These are phyloP conservation scores for Lophiotrema nucula DNA, from an alignment of 495 filamentous ascomycete genomes.

Conservation along the genomic window DNA sequence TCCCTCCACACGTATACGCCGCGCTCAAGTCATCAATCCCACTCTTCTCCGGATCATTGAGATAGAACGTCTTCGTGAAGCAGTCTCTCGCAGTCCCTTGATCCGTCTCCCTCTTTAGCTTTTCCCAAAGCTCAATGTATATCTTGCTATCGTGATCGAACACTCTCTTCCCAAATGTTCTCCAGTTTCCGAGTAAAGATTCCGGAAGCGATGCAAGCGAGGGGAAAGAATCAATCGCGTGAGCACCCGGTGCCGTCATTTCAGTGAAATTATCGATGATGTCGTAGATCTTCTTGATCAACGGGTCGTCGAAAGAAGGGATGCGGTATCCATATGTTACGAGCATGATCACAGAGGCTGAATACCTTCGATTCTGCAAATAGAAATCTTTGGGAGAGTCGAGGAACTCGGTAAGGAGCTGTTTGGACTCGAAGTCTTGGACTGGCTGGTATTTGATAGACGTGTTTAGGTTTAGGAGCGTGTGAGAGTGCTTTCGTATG, in stretches of 20 bases:
- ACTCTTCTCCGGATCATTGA: slow-evolving; percentile 30
- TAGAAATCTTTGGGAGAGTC: slow-evolving; percentile 34
- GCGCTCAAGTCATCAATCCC: slow-evolving; percentile 35
- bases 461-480: slow-evolving; percentile 31
- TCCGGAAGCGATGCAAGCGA: slow-evolving; percentile 26
- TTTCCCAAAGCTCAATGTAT: slow-evolving; percentile 30
- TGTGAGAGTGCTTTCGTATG: slow-evolving; percentile 37
- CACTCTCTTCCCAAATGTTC: slow-evolving; percentile 24
- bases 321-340: slow-evolving; percentile 35
- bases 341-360: slow-evolving; percentile 36
- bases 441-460: slow-evolving; percentile 33
- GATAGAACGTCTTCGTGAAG: slow-evolving; percentile 33
- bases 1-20: slow-evolving; percentile 34
- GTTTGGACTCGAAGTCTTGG: slow-evolving; percentile 40
- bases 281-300: slow-evolving; percentile 30
- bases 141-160: slow-evolving; percentile 31
- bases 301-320: slow-evolving; percentile 27
- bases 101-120: slow-evolving; percentile 28
- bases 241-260: slow-evolving; percentile 33
- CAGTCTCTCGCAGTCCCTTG: slow-evolving; percentile 26
- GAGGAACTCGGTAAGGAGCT: slow-evolving; percentile 36
- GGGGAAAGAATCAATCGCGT: slow-evolving; percentile 32
- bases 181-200: slow-evolving; percentile 32
- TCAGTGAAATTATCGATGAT: slow-evolving; percentile 31
- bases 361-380: slow-evolving; percentile 31